Percentiles rank a stretch among this genome's conserved stretches.
These are phyloP conservation scores for Leccinum olivaceopallidum DNA, from an alignment of 768 basidiomycete species.

Conservation along the genomic window DNA sequence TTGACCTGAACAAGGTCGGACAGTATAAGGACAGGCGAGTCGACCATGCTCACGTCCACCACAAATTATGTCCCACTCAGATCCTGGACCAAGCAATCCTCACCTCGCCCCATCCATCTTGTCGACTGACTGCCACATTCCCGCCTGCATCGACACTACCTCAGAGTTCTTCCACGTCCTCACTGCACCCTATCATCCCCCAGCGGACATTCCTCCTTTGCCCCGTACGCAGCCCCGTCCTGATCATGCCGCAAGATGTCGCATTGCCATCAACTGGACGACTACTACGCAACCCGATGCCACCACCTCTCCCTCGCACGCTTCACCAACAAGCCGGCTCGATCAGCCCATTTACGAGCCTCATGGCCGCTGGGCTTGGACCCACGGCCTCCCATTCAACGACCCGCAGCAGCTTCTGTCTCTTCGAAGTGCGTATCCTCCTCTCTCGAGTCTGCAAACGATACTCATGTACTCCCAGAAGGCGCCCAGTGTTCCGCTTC, in stretches of 20 bases:
- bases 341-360: conserved; percentile 31
- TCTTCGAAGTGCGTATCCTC: conserved; percentile 23
- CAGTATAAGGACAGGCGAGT: conserved; percentile 20
- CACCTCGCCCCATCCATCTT: conserved; percentile 10
- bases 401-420: conserved; percentile 29
- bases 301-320: neutral
- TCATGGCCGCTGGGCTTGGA: conserved; percentile 36
- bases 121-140: conserved; percentile 9
- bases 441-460: neutral
- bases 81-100: conserved; percentile 24
- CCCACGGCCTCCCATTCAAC: conserved; percentile 28
- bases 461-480: conserved; percentile 24
- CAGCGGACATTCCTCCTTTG: neutral
- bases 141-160: conserved; percentile 22
- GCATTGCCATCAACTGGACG: conserved; percentile 32
- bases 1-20: conserved; percentile 27
- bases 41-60: conserved; percentile 15
- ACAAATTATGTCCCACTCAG: conserved; percentile 19
- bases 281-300: neutral
- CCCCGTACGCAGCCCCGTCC: conserved; percentile 19
- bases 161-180: conserved; percentile 34
- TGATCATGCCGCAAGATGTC: conserved; percentile 26
- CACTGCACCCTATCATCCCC: conserved; percentile 26
- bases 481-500: conserved; percentile 39
- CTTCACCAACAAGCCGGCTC: conserved; percentile 7